These are phyloP conservation scores for Rostrohypoxylon terebratum DNA, from an alignment of 495 filamentous ascomycete genomes.

Conservation along the genomic window DNA sequence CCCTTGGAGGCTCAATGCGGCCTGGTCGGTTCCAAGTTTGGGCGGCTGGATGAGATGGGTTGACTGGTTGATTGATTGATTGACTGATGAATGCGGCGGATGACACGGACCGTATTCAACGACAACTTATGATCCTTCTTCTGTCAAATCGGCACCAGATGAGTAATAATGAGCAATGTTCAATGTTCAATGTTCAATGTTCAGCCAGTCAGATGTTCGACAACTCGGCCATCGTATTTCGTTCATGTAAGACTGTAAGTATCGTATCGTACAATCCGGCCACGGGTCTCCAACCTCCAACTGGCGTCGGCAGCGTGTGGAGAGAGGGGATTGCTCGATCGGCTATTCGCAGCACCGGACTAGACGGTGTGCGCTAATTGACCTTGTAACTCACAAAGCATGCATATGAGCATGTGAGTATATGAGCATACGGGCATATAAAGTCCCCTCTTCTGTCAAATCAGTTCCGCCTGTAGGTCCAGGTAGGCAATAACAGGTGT, in stretches of 20 bases:
- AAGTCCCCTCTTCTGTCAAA: slow-evolving; percentile 11
- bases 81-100: slow-evolving; percentile 10
- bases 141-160: slow-evolving; percentile 18
- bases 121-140: slow-evolving; percentile 26
- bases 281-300: slow-evolving; percentile 39
- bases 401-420: not conserved
- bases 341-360: slow-evolving; percentile 18
- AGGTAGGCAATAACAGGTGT: not conserved
- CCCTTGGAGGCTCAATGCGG: not conserved
- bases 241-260: slow-evolving; percentile 24
- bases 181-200: too few relatives aligned
- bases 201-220: slow-evolving; percentile 28
- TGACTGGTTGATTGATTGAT: too few relatives aligned
- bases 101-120: slow-evolving; percentile 30
- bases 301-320: slow-evolving; percentile 36
- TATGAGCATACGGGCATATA: not conserved
- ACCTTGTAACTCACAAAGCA: not conserved
- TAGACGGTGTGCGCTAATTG: not conserved
- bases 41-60: not conserved
- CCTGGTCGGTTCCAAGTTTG: slow-evolving; percentile 1
- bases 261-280: slow-evolving; percentile 22
- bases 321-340: slow-evolving; percentile 12
- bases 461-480: not conserved
- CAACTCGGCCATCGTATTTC: not conserved
- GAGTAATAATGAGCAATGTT: slow-evolving; percentile 16